Base-by-base conservation (phyloP, 2,329 filamentous ascomycete genomes). In the Colletotrichum siamense region DNA sequence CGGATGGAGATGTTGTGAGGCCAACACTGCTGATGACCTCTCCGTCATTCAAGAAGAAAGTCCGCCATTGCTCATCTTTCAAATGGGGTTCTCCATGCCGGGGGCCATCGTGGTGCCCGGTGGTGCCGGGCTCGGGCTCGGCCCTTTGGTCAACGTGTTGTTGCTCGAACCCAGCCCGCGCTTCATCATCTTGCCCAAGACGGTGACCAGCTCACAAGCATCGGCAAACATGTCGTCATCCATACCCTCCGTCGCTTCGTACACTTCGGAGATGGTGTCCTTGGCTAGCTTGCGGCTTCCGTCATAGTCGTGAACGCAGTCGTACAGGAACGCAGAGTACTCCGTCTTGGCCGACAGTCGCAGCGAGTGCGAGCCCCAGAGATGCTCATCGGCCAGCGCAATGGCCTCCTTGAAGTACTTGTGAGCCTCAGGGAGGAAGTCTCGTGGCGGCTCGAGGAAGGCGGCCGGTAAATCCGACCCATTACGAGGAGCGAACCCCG, bases 201-300 rank as follows among this genome's bases (percentile, higher is more conserved):
- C 93, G 2, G 94, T 94, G 10, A 99, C 96, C 15, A 98, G 89
- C 81, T 96, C 94, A 74, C 95, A 96, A 0, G 96, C 95, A 83
- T 99, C 97, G 79, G 94, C 92, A 82, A 98, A 99, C 88, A 97
- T 98, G 79, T 98, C 95, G 81, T 99, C 96, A 75, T 98, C 95
- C 92, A 99, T 96, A 24, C 95, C 95, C 84, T 98, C 96, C 69
- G 94, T 93, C 2, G 96, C 95, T 73, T 96, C 94, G 82, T 98
- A 98, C 1, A 98, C 96, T 80, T 98, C 95, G 57, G 94, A 91
- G 77, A 99, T 97, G 5, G 96, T 95, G 49, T 93, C 90, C 81
- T 95, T 94, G 13, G 97, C 96, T 16, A 98, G 85, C 70, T 91
- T 91, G 36, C 96, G 91, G 68, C 95, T 96, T 44, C 89, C 92